Percentiles rank a stretch among this genome's conserved stretches.
phyloP scores from a whole-genome alignment of 441 rosid species.

The Jatropha podagrica region DNA sequence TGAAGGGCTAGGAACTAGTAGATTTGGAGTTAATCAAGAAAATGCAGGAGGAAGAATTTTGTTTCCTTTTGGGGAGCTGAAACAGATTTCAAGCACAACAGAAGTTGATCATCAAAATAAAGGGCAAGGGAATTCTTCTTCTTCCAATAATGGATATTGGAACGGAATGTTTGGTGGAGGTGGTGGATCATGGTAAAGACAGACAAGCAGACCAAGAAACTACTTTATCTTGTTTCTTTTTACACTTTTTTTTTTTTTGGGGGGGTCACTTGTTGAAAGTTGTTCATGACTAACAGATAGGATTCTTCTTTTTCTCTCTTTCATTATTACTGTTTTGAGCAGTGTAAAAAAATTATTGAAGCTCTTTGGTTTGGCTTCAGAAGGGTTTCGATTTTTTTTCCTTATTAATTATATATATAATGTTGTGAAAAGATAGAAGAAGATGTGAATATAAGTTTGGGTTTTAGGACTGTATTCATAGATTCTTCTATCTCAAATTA shows the following conservation, averaged over 20 bases:
- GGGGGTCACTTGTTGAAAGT: slow-evolving; percentile 40
- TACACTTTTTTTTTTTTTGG: slow-evolving; percentile 6
- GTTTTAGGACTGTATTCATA: slow-evolving; percentile 41
- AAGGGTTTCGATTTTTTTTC: slow-evolving; percentile 16
- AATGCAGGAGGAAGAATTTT: slow-evolving; percentile 58
- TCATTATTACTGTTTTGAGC: slow-evolving; percentile 15
- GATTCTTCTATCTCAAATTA: slow-evolving; percentile 43
- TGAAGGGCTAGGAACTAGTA: slow-evolving; percentile 44
- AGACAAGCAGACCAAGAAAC: slow-evolving; percentile 23
- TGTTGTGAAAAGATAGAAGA: slow-evolving; percentile 41
- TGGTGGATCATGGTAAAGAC: slow-evolving; percentile 73
- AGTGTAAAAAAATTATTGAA: slow-evolving; percentile 33
- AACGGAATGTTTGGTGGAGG: slow-evolving; percentile 63
- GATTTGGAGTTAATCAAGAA: slow-evolving; percentile 45
- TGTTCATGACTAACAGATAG: slow-evolving; percentile 58
- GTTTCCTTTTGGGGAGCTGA: slow-evolving; percentile 63
- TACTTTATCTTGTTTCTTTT: slow-evolving; percentile 27
- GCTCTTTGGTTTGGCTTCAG: slow-evolving; percentile 41
- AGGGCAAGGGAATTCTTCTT: slow-evolving; percentile 37
- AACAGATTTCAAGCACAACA: slow-evolving; percentile 45
- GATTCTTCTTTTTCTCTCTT: neutral
- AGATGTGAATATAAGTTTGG: slow-evolving; percentile 41
- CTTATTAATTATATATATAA: neutral
- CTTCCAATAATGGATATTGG: slow-evolving; percentile 54
- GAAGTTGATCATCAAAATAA: slow-evolving; percentile 49